These are phyloP conservation scores for Solanum piurae DNA, from an alignment of 257 asterid genomes.

Conservation along the genomic window DNA sequence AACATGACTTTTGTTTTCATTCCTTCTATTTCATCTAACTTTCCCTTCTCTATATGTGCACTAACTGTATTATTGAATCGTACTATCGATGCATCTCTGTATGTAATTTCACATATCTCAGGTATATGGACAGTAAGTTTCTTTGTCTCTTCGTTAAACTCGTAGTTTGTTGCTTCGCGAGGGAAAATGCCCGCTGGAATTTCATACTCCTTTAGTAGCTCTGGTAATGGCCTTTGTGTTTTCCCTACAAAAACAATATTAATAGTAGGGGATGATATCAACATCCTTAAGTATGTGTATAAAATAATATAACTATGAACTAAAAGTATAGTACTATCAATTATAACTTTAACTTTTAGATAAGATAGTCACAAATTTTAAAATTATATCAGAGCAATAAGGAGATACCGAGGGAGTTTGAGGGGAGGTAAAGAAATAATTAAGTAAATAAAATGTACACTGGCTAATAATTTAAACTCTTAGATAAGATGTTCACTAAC, in stretches of 20 bases:
- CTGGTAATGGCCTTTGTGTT: slow-evolving; percentile 56
- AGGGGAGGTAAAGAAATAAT: neutral
- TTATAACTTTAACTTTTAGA: neutral
- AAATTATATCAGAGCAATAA: neutral
- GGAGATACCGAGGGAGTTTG: neutral
- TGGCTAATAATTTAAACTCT: neutral
- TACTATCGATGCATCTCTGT: slow-evolving; percentile 56
- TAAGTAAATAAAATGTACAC: neutral
- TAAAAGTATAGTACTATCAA: neutral
- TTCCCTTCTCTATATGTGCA: slow-evolving; percentile 62
- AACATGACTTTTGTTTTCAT: slow-evolving; percentile 61
- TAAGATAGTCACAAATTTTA: neutral
- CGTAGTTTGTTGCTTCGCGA: slow-evolving; percentile 63
- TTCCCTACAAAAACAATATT: slow-evolving; percentile 38
- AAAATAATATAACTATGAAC: neutral
- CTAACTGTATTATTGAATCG: slow-evolving; percentile 43
- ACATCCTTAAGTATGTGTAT: neutral
- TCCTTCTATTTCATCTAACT: slow-evolving; percentile 60
- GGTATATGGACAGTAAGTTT: slow-evolving; percentile 53
- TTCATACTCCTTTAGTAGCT: slow-evolving; percentile 61
- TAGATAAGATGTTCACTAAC: slow-evolving; percentile 11
- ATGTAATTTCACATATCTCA: slow-evolving; percentile 52
- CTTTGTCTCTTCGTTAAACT: slow-evolving; percentile 60
- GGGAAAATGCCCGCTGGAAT: slow-evolving; percentile 72
- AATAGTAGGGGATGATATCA: neutral